These are phyloP conservation scores for Globisporangium heterothallicum DNA, from an alignment of 352 stramenopile species.

Conservation along the genomic window DNA sequence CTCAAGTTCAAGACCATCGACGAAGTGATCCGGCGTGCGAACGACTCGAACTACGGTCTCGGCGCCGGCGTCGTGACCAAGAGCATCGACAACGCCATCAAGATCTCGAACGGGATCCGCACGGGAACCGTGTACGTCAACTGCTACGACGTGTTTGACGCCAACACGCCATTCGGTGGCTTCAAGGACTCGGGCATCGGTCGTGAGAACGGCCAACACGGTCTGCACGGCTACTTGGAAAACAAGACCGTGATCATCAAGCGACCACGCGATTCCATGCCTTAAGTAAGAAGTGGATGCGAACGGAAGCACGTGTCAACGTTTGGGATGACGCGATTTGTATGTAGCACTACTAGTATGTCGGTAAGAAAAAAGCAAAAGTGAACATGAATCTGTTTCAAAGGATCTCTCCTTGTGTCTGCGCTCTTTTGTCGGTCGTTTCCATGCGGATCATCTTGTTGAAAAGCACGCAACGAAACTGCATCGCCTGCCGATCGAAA, in stretches of 20 bases:
- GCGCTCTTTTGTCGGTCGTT: neutral
- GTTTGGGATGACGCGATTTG: neutral
- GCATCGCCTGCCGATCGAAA: no score
- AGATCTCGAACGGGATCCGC: slow-evolving; percentile 85
- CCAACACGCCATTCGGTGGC: slow-evolving; percentile 80
- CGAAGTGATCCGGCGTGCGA: slow-evolving; percentile 84
- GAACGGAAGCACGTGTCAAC: neutral
- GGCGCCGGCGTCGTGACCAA: slow-evolving; percentile 86
- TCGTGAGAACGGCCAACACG: slow-evolving; percentile 71
- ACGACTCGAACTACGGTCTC: slow-evolving; percentile 85
- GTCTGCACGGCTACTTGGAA: slow-evolving; percentile 74
- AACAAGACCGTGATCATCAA: slow-evolving; percentile 76
- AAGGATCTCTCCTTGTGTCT: neutral
- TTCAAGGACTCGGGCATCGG: slow-evolving; percentile 86
- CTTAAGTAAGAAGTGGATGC: no score
- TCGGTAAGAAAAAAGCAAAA: neutral
- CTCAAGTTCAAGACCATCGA: slow-evolving; percentile 88
- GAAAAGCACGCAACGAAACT: no score
- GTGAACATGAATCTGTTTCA: neutral
- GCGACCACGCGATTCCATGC: slow-evolving; percentile 43
- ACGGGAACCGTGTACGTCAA: slow-evolving; percentile 93
- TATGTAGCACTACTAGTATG: neutral
- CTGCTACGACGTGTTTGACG: slow-evolving; percentile 89
- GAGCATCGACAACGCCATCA: slow-evolving; percentile 80
- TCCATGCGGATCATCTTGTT: no score